Conservation (phyloP, 2,329 filamentous ascomycete species). For the Calonectria leucothoes region DNA sequence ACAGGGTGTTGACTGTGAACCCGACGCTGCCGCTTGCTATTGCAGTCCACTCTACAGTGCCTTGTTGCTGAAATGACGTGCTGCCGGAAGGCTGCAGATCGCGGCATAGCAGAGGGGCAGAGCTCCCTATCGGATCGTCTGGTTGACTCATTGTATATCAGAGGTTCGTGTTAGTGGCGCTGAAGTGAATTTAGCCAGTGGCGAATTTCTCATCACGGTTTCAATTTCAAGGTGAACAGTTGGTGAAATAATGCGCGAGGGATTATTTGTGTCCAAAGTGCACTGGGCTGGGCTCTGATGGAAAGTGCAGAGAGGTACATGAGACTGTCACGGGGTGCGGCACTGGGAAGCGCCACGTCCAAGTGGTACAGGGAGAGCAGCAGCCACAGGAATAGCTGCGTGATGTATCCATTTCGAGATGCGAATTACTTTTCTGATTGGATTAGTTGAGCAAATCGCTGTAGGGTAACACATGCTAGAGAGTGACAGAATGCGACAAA, state of each 20-base stretch:
- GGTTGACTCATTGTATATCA: background rate
- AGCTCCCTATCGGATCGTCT: background rate
- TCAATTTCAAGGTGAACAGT: background rate
- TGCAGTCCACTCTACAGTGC: background rate
- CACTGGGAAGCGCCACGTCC: background rate
- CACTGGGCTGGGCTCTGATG: background rate
- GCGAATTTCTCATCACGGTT: background rate
- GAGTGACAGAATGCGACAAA: no score
- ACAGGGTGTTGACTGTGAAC: background rate
- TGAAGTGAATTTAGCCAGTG: background rate
- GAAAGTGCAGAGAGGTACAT: background rate
- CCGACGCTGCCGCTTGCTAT: background rate
- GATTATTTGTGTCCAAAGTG: background rate
- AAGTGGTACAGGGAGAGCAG: background rate
- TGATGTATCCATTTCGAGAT: background rate
- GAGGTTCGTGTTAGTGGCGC: no score
- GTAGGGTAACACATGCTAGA: background rate
- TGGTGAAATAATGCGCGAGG: background rate
- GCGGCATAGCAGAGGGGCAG: background rate
- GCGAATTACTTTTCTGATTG: background rate
- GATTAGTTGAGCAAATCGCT: background rate
- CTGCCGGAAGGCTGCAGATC: background rate
- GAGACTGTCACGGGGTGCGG: no score
- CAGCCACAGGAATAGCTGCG: background rate
- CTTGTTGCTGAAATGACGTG: background rate